Conservation (phyloP, 1,284 basidiomycete species). For the Megacollybia platyphylla region DNA sequence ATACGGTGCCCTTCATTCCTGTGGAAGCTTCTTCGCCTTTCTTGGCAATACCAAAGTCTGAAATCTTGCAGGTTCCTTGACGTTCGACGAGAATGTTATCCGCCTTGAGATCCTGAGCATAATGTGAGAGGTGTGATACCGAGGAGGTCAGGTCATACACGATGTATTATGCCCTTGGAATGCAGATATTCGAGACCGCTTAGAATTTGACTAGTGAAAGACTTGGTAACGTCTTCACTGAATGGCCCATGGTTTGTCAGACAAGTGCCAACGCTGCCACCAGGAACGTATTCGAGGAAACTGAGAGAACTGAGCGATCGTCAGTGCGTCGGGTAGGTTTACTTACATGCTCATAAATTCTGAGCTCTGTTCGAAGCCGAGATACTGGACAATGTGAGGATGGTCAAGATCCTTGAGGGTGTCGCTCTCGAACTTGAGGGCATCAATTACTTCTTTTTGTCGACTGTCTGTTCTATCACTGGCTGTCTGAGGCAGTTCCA, state of each 20-base stretch:
- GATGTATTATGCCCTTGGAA: constrained; percentile 55
- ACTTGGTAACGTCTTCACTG: constrained; percentile 55
- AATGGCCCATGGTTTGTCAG: constrained; percentile 57
- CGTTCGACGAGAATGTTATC: constrained; percentile 72
- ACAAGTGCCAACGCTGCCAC: constrained; percentile 61
- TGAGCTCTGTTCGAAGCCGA: constrained; percentile 54
- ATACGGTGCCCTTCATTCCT: constrained; percentile 57
- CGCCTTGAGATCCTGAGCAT: constrained; percentile 29
- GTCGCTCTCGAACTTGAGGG: constrained; percentile 53
- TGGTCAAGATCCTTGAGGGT: constrained; percentile 61
- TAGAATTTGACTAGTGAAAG: constrained; percentile 63
- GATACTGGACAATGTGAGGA: constrained; percentile 60
- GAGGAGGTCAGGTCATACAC: constrained; percentile 23
- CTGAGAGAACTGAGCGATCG: constrained; percentile 9
- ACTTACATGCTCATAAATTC: constrained; percentile 45
- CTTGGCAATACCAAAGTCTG: constrained; percentile 71
- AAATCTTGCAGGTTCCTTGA: constrained; percentile 67
- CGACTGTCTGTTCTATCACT: constrained; percentile 37
- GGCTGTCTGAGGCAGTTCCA: constrained; percentile 48
- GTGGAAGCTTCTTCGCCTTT: constrained; percentile 36
- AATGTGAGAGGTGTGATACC: neutral
- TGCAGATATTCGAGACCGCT: constrained; percentile 71
- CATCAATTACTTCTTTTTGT: constrained; percentile 44
- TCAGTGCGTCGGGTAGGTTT: neutral
- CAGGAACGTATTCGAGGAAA: constrained; percentile 71